These are phyloP conservation scores for Alternaria sp. DNA, from an alignment of 2,329 filamentous ascomycete species.

Conservation along the genomic window DNA sequence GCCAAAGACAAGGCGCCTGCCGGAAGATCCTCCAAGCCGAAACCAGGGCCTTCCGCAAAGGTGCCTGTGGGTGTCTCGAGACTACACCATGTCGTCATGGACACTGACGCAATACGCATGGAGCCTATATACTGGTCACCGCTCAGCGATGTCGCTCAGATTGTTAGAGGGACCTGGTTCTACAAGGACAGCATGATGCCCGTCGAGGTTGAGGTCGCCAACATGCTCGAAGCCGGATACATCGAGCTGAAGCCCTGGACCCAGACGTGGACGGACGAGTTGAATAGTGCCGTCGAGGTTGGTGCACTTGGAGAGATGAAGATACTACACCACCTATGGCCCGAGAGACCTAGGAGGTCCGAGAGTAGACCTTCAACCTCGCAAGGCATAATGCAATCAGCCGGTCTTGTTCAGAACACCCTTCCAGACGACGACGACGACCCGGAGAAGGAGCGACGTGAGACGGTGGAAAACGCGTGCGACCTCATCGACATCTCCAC, in stretches of 20 bases:
- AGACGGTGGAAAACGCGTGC: constrained; percentile 55
- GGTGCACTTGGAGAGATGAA: constrained; percentile 92
- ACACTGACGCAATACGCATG: constrained; percentile 71
- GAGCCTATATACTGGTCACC: constrained; percentile 98
- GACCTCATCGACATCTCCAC: constrained; percentile 59
- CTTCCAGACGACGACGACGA: constrained; percentile 50
- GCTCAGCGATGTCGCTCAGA: constrained; percentile 83
- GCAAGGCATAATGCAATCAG: constrained; percentile 40
- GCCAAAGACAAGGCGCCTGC: constrained; percentile 41
- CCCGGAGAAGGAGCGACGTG: constrained; percentile 54
- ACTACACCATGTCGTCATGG: constrained; percentile 86
- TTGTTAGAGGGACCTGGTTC: constrained; percentile 93
- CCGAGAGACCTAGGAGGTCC: constrained; percentile 66
- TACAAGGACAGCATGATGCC: constrained; percentile 95
- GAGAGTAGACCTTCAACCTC: constrained; percentile 55
- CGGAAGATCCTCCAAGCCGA: constrained; percentile 30
- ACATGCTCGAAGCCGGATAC: constrained; percentile 92
- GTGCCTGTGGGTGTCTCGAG: constrained; percentile 90
- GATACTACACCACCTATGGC: constrained; percentile 84
- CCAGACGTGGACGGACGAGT: constrained; percentile 89
- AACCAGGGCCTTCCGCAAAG: constrained; percentile 57
- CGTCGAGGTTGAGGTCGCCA: constrained; percentile 83
- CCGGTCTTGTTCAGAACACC: constrained; percentile 42
- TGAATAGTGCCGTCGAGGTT: constrained; percentile 88
- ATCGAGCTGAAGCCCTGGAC: constrained; percentile 86